Base-by-base conservation (phyloP, 345 rosid genomes). In the Trapa bicornis region DNA sequence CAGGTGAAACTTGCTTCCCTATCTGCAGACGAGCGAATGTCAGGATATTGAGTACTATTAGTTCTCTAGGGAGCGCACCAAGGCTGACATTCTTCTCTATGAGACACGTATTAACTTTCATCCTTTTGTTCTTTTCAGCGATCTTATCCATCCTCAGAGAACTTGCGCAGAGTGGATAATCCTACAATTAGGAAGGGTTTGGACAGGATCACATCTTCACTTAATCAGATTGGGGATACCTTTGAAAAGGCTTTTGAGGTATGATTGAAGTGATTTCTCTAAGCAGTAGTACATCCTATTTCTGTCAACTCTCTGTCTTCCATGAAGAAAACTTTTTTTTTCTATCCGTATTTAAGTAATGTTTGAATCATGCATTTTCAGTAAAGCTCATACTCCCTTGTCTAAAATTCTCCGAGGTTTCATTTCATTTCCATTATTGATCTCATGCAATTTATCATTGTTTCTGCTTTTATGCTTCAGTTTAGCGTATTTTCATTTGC, bases 211-310 rank as follows among this genome's bases (percentile, higher is more conserved):
- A 76, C 91, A 14, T 65, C 89, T 47, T 90, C 98, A 42, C 83
- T 90, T 58, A 90, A 93, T 79, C 93, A 88, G 36, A 83, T 88
- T 64, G 98, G 92, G 16, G 98, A 84, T 66, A 79, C 87, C 50
- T 89, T 92, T 79, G 98, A 92, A 74, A 92, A 84, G 80, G 93
- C 92, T 8, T 84, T 82, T 64, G 98, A 86, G 78, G 97, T 86
- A 68, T 43, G 58, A 4, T 8, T 35, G 17, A 47, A 53, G 7
- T 22, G 56, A 62, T 38, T 67, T 29, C 1, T 37, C 42, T 67
- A 7, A 6, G 3, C 6, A 15, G 17, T 15, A 50, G 4, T 2
- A 6, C 15, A 47, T 17, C 54, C 13, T 48, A 47, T 35, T 22
- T 47, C 0, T 12, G 58, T 39, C 0, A 0, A 37, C 47, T 65